These are phyloP conservation scores for Candida dajiaensis DNA, from an alignment of 805 yeast species.

Conservation along the genomic window DNA sequence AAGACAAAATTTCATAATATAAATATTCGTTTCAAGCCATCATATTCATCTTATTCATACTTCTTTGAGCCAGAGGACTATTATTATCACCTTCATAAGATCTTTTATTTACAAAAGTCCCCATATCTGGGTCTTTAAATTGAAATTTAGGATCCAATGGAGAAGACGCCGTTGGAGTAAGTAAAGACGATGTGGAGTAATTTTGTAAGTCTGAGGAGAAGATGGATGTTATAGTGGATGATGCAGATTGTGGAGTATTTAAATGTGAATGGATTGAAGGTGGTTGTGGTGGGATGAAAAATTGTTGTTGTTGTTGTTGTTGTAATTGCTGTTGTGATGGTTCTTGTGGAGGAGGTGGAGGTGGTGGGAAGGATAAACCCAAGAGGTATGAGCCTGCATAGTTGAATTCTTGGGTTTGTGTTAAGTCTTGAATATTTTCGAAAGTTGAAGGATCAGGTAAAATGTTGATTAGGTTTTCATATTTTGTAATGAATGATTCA, in stretches of 20 bases:
- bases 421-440: conserved; percentile 1
- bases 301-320: conserved; percentile 1
- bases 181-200: conserved; percentile 6
- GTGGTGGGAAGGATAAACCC: conserved; percentile 3
- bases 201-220: conserved; percentile 3
- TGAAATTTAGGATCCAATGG: conserved; percentile 8
- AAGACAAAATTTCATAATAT: background rate
- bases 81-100: background rate
- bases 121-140: conserved; percentile 2
- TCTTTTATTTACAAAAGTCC: conserved; percentile 4
- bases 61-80: conserved; percentile 8
- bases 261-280: conserved; percentile 1
- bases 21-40: conserved; percentile 2
- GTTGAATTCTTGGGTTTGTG: conserved; percentile 2
- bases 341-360: background rate
- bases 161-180: conserved; percentile 8
- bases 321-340: background rate
- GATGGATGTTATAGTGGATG: conserved; percentile 9
- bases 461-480: conserved; percentile 1
- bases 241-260: conserved; percentile 11
- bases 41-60: conserved; percentile 8
- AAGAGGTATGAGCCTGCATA: conserved; percentile 7
- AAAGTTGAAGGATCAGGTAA: conserved; percentile 7
- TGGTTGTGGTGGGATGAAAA: conserved; percentile 1
- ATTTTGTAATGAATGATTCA: conserved; percentile 3